phyloP scores from a whole-genome alignment of 108 stramenopile species.

The Skeletonema menzelii region DNA sequence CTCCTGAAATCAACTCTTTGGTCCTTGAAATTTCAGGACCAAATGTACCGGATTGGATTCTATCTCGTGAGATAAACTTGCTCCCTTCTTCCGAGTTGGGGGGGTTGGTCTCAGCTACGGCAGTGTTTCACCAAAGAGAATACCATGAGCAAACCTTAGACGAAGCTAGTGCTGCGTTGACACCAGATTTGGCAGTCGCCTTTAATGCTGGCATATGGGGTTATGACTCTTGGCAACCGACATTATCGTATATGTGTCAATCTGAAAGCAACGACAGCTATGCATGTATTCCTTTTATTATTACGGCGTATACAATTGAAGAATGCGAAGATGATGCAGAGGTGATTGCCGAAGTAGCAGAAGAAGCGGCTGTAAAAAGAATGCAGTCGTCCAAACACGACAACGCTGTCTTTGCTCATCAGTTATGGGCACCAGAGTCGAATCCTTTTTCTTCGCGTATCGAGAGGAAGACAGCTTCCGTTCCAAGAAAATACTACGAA shows the following conservation, averaged over 20 bases:
- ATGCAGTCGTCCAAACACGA: neutral
- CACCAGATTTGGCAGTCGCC: conserved; percentile 62
- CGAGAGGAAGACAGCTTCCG: conserved; percentile 54
- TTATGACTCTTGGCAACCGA: conserved; percentile 81
- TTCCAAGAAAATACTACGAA: conserved; percentile 63
- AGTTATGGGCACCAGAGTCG: conserved; percentile 66
- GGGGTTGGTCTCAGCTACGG: conserved; percentile 49
- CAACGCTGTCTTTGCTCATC: conserved; percentile 4
- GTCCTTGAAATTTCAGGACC: conserved; percentile 73
- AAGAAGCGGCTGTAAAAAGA: conserved; percentile 21
- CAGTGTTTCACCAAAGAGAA: conserved; percentile 54
- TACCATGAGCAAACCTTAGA: conserved; percentile 59
- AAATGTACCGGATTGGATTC: conserved; percentile 42
- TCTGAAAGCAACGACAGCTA: conserved; percentile 10
- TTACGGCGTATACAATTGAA: conserved; percentile 82
- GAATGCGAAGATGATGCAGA: conserved; percentile 81
- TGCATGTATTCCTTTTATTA: conserved; percentile 51
- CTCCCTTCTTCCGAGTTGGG: conserved; percentile 24
- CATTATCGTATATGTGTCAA: conserved; percentile 48
- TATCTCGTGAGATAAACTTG: conserved; percentile 39
- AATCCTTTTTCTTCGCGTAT: conserved; percentile 76
- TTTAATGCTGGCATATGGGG: conserved; percentile 91
- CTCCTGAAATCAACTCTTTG: conserved; percentile 16
- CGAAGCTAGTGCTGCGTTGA: conserved; percentile 1
- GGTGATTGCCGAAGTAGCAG: conserved; percentile 49